Evolutionary conservation across 129 eudicot species (phyloP).

Genomic region (sunflower (Helianthus annuus)): DNA sequence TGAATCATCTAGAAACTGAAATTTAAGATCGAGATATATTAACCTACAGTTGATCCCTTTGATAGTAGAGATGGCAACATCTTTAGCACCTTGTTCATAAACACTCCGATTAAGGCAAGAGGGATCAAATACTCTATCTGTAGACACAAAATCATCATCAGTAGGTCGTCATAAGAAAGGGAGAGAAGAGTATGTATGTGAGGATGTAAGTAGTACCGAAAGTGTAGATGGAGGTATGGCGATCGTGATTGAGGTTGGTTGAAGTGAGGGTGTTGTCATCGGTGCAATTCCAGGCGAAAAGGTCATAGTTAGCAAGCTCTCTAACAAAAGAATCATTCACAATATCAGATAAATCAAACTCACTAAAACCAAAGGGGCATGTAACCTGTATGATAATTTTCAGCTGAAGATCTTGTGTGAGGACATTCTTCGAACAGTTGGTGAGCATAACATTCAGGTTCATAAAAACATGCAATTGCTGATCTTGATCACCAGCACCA

Average conservation of each 20-base stretch:
- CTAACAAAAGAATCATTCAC: constrained; percentile 27
- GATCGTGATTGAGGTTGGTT: constrained; percentile 62
- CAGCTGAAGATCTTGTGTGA: constrained; percentile 63
- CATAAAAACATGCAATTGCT: constrained; percentile 36
- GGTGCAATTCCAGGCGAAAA: constrained; percentile 78
- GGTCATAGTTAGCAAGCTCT: constrained; percentile 80
- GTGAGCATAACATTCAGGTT: constrained; percentile 28
- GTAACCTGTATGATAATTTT: constrained; percentile 88
- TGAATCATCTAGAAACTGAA: neutral
- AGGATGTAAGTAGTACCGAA: constrained; percentile 72
- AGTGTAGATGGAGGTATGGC: constrained; percentile 53
- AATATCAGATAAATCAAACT: constrained; percentile 9
- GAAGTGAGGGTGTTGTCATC: constrained; percentile 67
- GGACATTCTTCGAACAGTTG: constrained; percentile 47
- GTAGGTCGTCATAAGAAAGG: neutral
- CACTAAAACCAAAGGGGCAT: constrained; percentile 42
- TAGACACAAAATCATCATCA: neutral
- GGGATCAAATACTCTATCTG: constrained; percentile 88
- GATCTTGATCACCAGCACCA: constrained; percentile 58
- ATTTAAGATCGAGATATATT: too few species aligned
- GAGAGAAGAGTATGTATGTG: neutral
- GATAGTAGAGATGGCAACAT: constrained; percentile 93
- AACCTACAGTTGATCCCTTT: constrained; percentile 80
- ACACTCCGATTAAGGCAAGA: constrained; percentile 58
- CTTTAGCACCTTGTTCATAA: constrained; percentile 91